Percentiles rank a stretch among this genome's conserved stretches.
These are phyloP conservation scores for Cocos nucifera DNA, from an alignment of 176 grass and related monocot genomes.

Conservation along the genomic window DNA sequence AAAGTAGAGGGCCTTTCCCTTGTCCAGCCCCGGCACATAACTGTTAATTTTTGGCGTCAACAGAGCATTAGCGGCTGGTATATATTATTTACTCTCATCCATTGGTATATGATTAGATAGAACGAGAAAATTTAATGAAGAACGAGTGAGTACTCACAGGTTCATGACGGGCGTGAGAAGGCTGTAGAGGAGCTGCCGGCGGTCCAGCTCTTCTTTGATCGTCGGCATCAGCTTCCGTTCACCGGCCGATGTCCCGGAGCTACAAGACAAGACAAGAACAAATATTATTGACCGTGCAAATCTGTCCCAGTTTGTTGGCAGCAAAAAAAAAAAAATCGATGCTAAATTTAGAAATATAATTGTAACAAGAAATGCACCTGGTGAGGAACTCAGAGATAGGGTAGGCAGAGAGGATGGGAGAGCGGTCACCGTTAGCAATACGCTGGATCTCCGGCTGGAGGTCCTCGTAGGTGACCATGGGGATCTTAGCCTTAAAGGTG, in stretches of 20 bases:
- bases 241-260: slow-evolving; percentile 93
- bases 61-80: no score
- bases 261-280: neutral
- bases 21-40: slow-evolving; percentile 70
- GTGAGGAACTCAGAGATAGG: slow-evolving; percentile 98
- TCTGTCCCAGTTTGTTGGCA: no score
- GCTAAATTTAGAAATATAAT: no score
- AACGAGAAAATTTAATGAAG: neutral
- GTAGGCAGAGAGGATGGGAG: slow-evolving; percentile 69
- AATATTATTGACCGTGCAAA: no score
- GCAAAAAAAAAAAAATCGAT: no score
- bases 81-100: no score
- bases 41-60: slow-evolving; percentile 15
- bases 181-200: slow-evolving; percentile 87
- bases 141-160: slow-evolving; percentile 41
- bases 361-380: slow-evolving; percentile 26
- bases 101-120: no score
- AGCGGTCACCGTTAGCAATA: slow-evolving; percentile 74
- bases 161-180: slow-evolving; percentile 93
- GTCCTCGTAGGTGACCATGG: slow-evolving; percentile 83
- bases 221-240: slow-evolving; percentile 98
- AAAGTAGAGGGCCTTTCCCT: slow-evolving; percentile 89
- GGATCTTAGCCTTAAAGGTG: slow-evolving; percentile 63
- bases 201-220: slow-evolving; percentile 80
- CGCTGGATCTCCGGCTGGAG: slow-evolving; percentile 88